A percentile compares a stretch with the other conserved stretches of the same genome.
Evolutionary conservation across 805 yeast genomes (phyloP).

Genomic region (Yamadazyma philogaea): DNA sequence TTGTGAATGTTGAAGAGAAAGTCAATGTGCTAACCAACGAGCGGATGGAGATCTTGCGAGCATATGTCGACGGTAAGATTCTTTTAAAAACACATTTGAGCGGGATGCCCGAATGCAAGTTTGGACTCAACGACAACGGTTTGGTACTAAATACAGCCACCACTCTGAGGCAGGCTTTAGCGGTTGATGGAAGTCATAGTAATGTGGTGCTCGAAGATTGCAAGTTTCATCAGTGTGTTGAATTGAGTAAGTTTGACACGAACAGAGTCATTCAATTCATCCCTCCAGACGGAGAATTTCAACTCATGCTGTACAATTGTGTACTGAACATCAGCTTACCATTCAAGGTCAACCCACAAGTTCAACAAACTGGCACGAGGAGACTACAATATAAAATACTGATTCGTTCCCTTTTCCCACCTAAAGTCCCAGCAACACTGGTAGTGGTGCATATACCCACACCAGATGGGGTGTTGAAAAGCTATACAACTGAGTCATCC

Average conservation of each 20-base stretch:
- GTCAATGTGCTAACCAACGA: slow-evolving; percentile 67
- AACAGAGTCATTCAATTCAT: slow-evolving; percentile 64
- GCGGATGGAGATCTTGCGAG: slow-evolving; percentile 59
- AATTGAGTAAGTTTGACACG: slow-evolving; percentile 61
- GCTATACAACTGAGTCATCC: slow-evolving; percentile 39
- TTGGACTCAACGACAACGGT: slow-evolving; percentile 65
- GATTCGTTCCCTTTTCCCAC: slow-evolving; percentile 58
- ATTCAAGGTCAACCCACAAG: slow-evolving; percentile 58
- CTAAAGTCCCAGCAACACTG: slow-evolving; percentile 58
- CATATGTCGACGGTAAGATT: slow-evolving; percentile 75
- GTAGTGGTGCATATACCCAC: slow-evolving; percentile 66
- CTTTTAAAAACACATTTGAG: slow-evolving; percentile 67
- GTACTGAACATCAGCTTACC: slow-evolving; percentile 60
- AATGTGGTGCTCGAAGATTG: slow-evolving; percentile 64
- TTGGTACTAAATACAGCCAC: slow-evolving; percentile 28
- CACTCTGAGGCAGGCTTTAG: slow-evolving; percentile 26
- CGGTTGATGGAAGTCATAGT: slow-evolving; percentile 28
- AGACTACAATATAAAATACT: slow-evolving; percentile 56
- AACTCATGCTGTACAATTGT: slow-evolving; percentile 66
- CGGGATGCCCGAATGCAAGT: slow-evolving; percentile 81
- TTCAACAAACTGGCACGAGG: slow-evolving; percentile 42
- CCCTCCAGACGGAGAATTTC: slow-evolving; percentile 88
- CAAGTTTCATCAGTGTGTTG: slow-evolving; percentile 85
- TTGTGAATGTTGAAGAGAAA: slow-evolving; percentile 71
- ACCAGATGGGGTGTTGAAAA: slow-evolving; percentile 42